Evolutionary conservation across 306 rosid species (phyloP).

Genomic region (Dalbergia cochinchinensis): DNA sequence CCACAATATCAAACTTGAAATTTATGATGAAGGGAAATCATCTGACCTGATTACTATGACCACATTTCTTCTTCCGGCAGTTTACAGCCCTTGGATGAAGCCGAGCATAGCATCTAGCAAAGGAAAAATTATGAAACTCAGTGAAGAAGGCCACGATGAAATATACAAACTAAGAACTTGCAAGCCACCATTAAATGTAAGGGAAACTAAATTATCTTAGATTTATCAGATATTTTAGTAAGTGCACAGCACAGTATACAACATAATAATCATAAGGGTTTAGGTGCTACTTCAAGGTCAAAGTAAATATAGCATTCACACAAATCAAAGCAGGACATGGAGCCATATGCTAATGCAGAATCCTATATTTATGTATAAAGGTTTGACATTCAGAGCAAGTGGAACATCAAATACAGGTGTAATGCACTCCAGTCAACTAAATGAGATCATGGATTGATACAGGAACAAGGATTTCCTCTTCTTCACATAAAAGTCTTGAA

Average conservation of each 20-base stretch:
- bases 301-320: neutral
- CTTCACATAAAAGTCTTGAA: neutral
- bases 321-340: neutral
- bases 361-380: neutral
- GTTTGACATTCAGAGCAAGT: neutral
- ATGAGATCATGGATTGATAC: neutral
- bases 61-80: constrained; percentile 78
- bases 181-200: neutral
- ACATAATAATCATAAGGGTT: neutral
- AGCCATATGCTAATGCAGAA: neutral
- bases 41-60: constrained; percentile 74
- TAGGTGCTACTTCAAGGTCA: neutral
- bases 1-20: neutral
- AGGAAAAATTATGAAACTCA: neutral
- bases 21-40: neutral
- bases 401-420: constrained; percentile 35
- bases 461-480: constrained; percentile 47
- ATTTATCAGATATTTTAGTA: neutral
- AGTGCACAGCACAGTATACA: neutral
- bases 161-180: neutral
- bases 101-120: constrained; percentile 72
- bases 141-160: too few relatives aligned
- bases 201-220: neutral
- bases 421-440: neutral
- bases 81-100: constrained; percentile 77